A percentile compares a stretch with the other conserved stretches of the same genome.
Evolutionary conservation across 1,139 yeast species (phyloP).

Genomic region (Blastobotrys proliferans): DNA sequence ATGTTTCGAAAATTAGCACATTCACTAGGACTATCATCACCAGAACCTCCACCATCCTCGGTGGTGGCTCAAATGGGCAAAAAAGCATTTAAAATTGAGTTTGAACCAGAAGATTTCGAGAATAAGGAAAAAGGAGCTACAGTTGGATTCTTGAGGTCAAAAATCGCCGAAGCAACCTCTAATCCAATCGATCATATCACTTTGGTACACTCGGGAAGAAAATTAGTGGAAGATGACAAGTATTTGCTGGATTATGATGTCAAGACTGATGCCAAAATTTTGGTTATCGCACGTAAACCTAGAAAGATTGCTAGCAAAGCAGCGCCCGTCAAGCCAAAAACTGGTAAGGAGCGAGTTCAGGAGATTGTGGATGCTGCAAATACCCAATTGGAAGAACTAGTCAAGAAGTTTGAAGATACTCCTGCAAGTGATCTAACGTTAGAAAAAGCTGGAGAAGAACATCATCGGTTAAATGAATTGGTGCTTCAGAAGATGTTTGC

Average conservation of each 20-base stretch:
- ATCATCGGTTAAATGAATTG: conserved; percentile 36
- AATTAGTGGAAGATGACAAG: conserved; percentile 31
- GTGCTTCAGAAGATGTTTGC: conserved; percentile 38
- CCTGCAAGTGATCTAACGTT: conserved; percentile 4
- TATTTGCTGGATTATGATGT: conserved; percentile 32
- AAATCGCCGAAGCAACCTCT: conserved; percentile 43
- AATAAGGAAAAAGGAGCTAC: conserved; percentile 71
- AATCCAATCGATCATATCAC: conserved; percentile 39
- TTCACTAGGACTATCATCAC: conserved; percentile 17
- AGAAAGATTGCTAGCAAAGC: conserved; percentile 7
- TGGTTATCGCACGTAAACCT: conserved; percentile 25
- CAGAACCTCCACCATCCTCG: conserved; percentile 20
- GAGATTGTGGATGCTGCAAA: conserved; percentile 27
- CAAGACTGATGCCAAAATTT: conserved; percentile 29
- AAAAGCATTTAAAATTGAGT: conserved; percentile 45
- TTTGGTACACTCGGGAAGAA: conserved; percentile 33
- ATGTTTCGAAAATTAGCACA: conserved; percentile 19
- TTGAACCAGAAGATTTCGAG: conserved; percentile 74
- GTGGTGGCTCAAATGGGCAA: conserved; percentile 26
- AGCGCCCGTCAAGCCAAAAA: conserved; percentile 19
- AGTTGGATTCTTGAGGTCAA: conserved; percentile 52
- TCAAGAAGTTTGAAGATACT: conserved; percentile 28
- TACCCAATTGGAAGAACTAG: conserved; percentile 32
- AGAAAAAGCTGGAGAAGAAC: conserved; percentile 27
- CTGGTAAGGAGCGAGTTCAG: conserved; percentile 32